These are phyloP conservation scores for Daedaleopsis sinensis DNA, from an alignment of 768 basidiomycete species.

Conservation along the genomic window DNA sequence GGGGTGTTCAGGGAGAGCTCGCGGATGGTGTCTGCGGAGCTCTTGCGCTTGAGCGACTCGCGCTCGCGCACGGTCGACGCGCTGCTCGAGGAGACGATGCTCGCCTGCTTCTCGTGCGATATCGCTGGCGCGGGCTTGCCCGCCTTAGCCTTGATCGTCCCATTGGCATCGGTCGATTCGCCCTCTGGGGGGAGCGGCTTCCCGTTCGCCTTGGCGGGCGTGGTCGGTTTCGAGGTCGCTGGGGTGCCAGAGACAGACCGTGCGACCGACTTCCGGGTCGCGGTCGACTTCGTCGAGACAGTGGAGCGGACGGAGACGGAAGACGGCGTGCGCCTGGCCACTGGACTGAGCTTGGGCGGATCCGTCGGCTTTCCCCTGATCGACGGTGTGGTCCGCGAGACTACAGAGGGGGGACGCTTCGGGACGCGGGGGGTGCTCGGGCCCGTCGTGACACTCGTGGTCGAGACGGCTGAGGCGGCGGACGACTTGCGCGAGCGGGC, in stretches of 20 bases:
- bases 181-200: conserved; percentile 20
- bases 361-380: conserved; percentile 22
- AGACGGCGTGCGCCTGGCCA: conserved; percentile 29
- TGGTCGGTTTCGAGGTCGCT: conserved; percentile 1
- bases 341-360: conserved; percentile 13
- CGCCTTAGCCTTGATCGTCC: conserved; percentile 20
- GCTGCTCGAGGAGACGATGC: conserved; percentile 30
- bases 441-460: conserved; percentile 32
- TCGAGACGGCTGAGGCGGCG: conserved; percentile 35
- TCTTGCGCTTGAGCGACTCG: conserved; percentile 39
- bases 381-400: conserved; percentile 26
- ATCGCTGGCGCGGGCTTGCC: conserved; percentile 2
- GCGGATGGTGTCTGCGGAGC: conserved; percentile 40
- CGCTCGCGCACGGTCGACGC: conserved; percentile 31
- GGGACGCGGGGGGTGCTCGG: conserved; percentile 23
- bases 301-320: conserved; percentile 33
- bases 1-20: conserved; percentile 15
- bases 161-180: conserved; percentile 1
- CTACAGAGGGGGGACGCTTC: conserved; percentile 27
- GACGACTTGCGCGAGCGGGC: conserved; percentile 35
- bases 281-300: conserved; percentile 15
- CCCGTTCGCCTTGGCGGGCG: conserved; percentile 2
- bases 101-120: conserved; percentile 26
- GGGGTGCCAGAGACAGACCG: conserved; percentile 5
- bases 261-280: conserved; percentile 9